Evolutionary conservation across 2,329 filamentous ascomycete genomes (phyloP), one percentile per base, ranked within the genome.

Genomic region (Ceratocystis cubensis): DNA sequence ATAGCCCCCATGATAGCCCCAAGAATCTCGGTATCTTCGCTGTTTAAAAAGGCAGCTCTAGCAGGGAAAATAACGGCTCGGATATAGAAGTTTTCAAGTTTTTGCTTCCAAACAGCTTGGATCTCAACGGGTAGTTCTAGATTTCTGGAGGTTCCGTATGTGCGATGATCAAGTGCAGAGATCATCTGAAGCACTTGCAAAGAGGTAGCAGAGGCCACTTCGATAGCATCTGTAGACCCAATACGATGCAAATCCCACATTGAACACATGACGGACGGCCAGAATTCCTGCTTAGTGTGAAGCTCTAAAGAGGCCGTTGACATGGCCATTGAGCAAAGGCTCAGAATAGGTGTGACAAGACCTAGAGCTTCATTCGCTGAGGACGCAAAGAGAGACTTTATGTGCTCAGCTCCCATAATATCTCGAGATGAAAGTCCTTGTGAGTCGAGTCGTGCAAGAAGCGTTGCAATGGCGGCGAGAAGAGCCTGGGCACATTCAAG

Each of bases 201-300:
- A 56, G 81, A 81, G 5, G 84, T 72, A 63, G 79, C 74, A 1
- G 73, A 75, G 1, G 82, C 80, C 30, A 83, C 79, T 48, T 82
- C 78, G 6, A 76, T 68, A 2, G 74, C 75, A 70, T 84, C 82
- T 30, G 76, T 74, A 3, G 73, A 73, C 20, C 76, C 78, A 68
- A 81, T 80, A n/a, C 81, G 74, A 69, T 82, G 82, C 5, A 85
- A 74, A 22, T 79, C 76, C 83, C 82, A 85, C 3, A 84, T 71
- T 0, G 75, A 72, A 3, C 75, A 73, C 56, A 81, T 73, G 1
- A 76, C 79, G 3, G 74, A 71, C 22, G 84, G 72, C 82, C 83
- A 85, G 0, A 73, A 71, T 28, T 76, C 74, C 61, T 78, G 75
- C 3, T 75, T 75, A 28, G 76, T 74, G 0, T 73, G 64, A 1